These are phyloP conservation scores for Oryza meyeriana DNA, from an alignment of 176 grass and related monocot species.

Conservation along the genomic window DNA sequence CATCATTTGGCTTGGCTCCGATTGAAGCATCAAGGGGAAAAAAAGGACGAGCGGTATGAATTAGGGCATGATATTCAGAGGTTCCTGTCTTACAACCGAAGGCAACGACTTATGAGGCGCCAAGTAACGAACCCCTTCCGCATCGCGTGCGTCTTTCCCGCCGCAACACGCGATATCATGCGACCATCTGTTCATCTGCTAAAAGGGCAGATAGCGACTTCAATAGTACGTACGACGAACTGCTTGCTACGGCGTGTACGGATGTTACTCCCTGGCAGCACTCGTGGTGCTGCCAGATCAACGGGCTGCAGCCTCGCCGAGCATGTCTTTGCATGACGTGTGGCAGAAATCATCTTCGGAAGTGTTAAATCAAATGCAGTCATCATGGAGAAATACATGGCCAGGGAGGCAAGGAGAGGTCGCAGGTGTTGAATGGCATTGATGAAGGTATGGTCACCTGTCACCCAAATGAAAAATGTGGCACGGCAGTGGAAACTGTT, in stretches of 20 bases:
- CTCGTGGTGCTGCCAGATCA: not conserved
- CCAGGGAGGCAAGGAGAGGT: not conserved
- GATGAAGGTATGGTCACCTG: not conserved
- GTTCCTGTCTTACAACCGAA: slow-evolving; percentile 17
- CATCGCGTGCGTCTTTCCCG: not conserved
- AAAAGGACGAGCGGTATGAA: not conserved
- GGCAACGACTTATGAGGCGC: not conserved
- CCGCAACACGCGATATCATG: not conserved
- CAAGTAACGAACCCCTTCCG: not conserved
- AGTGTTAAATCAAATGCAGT: not conserved
- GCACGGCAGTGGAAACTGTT: not conserved
- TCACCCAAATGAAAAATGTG: not conserved
- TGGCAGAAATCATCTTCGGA: not conserved
- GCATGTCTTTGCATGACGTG: not conserved
- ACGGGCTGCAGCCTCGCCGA: not conserved
- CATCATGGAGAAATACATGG: not conserved
- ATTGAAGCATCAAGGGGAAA: not conserved
- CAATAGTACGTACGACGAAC: not conserved
- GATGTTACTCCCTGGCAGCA: not conserved
- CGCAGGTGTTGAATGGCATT: not conserved
- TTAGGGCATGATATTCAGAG: not conserved
- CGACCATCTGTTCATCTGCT: not conserved
- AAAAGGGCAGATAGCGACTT: not conserved
- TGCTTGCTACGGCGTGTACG: not conserved
- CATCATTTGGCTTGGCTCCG: not conserved